Percentiles rank a stretch among this genome's conserved stretches.
Evolutionary conservation across 2,329 filamentous ascomycete genomes (phyloP).

Genomic region (Aspergillus flavus): DNA sequence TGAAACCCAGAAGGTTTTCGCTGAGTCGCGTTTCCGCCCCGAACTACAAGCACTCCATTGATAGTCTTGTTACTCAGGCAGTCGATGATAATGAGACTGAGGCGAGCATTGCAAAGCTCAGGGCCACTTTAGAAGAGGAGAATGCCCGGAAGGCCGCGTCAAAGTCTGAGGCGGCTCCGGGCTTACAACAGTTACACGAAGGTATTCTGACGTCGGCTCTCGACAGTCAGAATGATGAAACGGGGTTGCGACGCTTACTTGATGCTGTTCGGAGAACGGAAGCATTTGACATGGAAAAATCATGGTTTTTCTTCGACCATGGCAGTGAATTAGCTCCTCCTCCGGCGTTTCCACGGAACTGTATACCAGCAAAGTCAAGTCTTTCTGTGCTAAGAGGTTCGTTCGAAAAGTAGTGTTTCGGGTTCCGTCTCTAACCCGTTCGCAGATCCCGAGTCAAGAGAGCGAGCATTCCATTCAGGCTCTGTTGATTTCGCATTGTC

Average conservation of each 20-base stretch:
- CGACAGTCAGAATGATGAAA: conserved; percentile 47
- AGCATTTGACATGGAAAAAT: conserved; percentile 54
- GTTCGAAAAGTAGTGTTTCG: conserved; percentile 9
- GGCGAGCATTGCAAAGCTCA: conserved; percentile 50
- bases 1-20: conserved; percentile 16
- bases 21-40: conserved; percentile 25
- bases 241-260: conserved; percentile 52
- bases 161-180: not conserved
- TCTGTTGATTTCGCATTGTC: conserved; percentile 59
- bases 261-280: conserved; percentile 64
- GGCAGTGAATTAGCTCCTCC: conserved; percentile 22
- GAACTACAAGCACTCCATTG: conserved; percentile 66
- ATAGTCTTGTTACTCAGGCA: conserved; percentile 62
- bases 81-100: conserved; percentile 62
- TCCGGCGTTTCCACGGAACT: conserved; percentile 38
- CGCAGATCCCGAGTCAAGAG: conserved; percentile 53
- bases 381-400: conserved; percentile 37
- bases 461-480: conserved; percentile 65
- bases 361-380: conserved; percentile 35
- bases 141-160: not conserved
- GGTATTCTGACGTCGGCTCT: conserved; percentile 47
- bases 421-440: conserved; percentile 15
- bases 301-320: conserved; percentile 61
- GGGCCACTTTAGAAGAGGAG: conserved; percentile 30
- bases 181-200: conserved; percentile 33